Base-by-base conservation (phyloP, 2,329 filamentous ascomycete species). In the Dactylellina sp. region DNA sequence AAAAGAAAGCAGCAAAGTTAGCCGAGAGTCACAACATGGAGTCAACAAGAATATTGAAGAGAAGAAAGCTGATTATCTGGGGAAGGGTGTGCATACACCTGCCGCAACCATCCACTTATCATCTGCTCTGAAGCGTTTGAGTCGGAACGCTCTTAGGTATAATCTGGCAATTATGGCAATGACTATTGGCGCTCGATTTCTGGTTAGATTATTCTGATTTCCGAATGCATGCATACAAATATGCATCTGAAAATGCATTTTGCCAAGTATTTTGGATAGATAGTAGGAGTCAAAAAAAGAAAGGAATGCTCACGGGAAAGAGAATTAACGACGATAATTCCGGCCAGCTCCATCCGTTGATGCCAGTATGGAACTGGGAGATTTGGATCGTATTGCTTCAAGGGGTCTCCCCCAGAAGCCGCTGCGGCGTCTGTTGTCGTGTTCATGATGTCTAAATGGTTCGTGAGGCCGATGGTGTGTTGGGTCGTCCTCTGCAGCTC, bases 81-180 rank as follows among this genome's bases (percentile, higher is more conserved):
- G 44, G 32, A 71, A 77, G 35, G 18, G 35, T 42, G 18, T 37
- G 61, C 70, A 40, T 79, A 80, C 79, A 49, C 72, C 77, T 62
- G 79, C 79, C 50, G 75, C 70, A 20, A 76, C 55, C 75, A 80
- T 79, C 78, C 78, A 79, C 37, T 68, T 75, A 62, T 80, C 79
- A 52, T 80, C 79, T 14, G 66, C 64, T 53, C 77, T 77, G 57
- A 79, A 77, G 24, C 76, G 76, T 40, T 75, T 77, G 37, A 79
- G 64, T 44, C 72, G 76, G 25, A 39, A 56, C 63, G 77, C 77
- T 63, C 79, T 76, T 60, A 79, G 78, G 46, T 76, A 76, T 61
- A 78, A 37, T 66, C 79, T 75, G 14, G 77, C 59, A 20, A 76
- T 50, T 39, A 79, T 79, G 3, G 78, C 40, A 40, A 78, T 56